Evolutionary conservation across 2,329 filamentous ascomycete genomes (phyloP).

Genomic region (Zymoseptoria tritici): DNA sequence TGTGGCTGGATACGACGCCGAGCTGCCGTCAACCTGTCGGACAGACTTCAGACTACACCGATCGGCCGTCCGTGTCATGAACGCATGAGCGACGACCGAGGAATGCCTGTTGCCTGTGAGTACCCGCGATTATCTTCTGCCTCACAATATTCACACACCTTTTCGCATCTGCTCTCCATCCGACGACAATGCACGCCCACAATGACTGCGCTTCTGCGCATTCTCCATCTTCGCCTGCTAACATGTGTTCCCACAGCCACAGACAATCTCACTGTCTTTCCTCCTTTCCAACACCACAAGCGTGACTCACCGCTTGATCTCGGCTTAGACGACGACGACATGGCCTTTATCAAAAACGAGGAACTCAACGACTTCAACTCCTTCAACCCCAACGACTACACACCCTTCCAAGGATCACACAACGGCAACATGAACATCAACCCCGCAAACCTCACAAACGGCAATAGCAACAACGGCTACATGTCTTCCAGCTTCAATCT

Average conservation of each 20-base stretch:
- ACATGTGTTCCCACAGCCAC: slow-evolving; percentile 12
- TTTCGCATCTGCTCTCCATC: background rate
- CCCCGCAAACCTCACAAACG: slow-evolving; percentile 76
- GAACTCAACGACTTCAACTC: slow-evolving; percentile 55
- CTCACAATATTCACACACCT: background rate
- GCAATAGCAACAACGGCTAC: slow-evolving; percentile 21
- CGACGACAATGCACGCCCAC: slow-evolving; percentile 5
- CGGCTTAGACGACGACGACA: slow-evolving; percentile 33
- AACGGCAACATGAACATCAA: slow-evolving; percentile 59
- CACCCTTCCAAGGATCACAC: slow-evolving; percentile 22
- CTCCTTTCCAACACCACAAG: slow-evolving; percentile 27
- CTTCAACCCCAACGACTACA: slow-evolving; percentile 41
- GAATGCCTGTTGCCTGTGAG: slow-evolving; percentile 26
- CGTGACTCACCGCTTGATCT: slow-evolving; percentile 31
- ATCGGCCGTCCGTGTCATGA: slow-evolving; percentile 9
- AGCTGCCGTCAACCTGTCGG: slow-evolving; percentile 1
- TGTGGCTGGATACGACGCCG: background rate
- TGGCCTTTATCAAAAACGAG: slow-evolving; percentile 55
- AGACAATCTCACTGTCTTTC: slow-evolving; percentile 27
- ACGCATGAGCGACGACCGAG: slow-evolving; percentile 17
- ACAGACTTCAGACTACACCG: background rate
- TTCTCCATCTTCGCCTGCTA: slow-evolving; percentile 5
- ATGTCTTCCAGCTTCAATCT: slow-evolving; percentile 62
- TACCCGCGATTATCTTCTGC: slow-evolving; percentile 9
- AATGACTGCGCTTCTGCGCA: background rate